Conservation (phyloP, 805 yeast genomes). For the Lipomyces lipofer region DNA sequence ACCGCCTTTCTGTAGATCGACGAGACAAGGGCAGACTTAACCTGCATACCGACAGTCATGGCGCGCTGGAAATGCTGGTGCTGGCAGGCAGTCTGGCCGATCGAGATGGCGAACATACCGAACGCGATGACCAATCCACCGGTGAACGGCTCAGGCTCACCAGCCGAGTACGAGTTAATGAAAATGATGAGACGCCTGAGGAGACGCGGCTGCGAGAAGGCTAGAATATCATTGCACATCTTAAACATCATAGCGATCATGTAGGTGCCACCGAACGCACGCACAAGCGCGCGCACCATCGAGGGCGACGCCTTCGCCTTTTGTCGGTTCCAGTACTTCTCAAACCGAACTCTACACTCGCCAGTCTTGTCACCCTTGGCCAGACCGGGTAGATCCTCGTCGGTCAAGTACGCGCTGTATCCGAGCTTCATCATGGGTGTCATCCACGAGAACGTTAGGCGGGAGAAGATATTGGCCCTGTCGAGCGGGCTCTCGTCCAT, state of each 20-base stretch:
- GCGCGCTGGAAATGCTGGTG: slow-evolving; percentile 63
- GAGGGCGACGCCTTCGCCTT: slow-evolving; percentile 48
- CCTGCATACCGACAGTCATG: slow-evolving; percentile 60
- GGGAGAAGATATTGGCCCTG: slow-evolving; percentile 70
- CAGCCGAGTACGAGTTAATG: slow-evolving; percentile 49
- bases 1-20: slow-evolving; percentile 71
- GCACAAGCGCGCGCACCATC: slow-evolving; percentile 58
- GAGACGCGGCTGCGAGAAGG: slow-evolving; percentile 86
- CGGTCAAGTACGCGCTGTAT: slow-evolving; percentile 52
- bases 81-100: slow-evolving; percentile 59
- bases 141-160: slow-evolving; percentile 48
- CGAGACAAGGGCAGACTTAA: slow-evolving; percentile 65
- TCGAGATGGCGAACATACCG: slow-evolving; percentile 61
- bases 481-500: slow-evolving; percentile 48
- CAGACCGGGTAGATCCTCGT: slow-evolving; percentile 71
- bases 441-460: slow-evolving; percentile 89
- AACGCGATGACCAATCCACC: slow-evolving; percentile 65
- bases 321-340: slow-evolving; percentile 62
- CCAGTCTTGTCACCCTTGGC: slow-evolving; percentile 66
- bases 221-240: slow-evolving; percentile 70
- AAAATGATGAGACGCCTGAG: slow-evolving; percentile 64
- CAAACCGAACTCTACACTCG: slow-evolving; percentile 52
- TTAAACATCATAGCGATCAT: slow-evolving; percentile 72
- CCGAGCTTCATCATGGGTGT: slow-evolving; percentile 78
- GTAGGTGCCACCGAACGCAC: slow-evolving; percentile 75